Evolutionary conservation across 2,329 filamentous ascomycete species (phyloP).

Genomic region (Teratosphaeria pseudoeucalypti): DNA sequence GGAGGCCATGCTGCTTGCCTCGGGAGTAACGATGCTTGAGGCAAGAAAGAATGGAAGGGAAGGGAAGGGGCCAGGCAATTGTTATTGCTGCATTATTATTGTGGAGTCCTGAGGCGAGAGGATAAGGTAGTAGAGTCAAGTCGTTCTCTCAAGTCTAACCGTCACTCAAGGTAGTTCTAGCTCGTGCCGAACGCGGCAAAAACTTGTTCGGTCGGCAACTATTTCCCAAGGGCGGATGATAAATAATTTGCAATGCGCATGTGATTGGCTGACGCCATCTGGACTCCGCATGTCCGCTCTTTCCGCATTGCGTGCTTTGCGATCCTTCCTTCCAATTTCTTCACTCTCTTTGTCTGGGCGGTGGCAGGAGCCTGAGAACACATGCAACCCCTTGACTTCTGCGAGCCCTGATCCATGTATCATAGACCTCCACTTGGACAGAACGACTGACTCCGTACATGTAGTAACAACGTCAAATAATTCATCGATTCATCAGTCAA

Average conservation of each 20-base stretch:
- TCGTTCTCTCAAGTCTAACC: background rate
- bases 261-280: background rate
- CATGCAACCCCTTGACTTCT: too few relatives aligned
- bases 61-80: background rate
- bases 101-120: background rate
- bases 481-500: background rate
- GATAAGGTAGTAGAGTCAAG: background rate
- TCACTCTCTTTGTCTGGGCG: background rate
- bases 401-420: too few relatives aligned
- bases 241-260: background rate
- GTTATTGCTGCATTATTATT: background rate
- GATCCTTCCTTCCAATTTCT: background rate
- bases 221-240: background rate
- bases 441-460: too few relatives aligned
- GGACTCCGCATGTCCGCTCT: background rate
- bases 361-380: background rate
- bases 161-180: background rate
- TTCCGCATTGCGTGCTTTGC: background rate
- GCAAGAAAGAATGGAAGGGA: background rate
- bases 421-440: too few relatives aligned
- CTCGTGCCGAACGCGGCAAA: background rate
- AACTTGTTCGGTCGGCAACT: background rate
- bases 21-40: background rate
- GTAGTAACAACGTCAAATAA: too few relatives aligned
- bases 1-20: conserved; percentile 19